Evolutionary conservation across 495 filamentous ascomycete genomes (phyloP).

Genomic region (Paragyromitra xinjiangensis): DNA sequence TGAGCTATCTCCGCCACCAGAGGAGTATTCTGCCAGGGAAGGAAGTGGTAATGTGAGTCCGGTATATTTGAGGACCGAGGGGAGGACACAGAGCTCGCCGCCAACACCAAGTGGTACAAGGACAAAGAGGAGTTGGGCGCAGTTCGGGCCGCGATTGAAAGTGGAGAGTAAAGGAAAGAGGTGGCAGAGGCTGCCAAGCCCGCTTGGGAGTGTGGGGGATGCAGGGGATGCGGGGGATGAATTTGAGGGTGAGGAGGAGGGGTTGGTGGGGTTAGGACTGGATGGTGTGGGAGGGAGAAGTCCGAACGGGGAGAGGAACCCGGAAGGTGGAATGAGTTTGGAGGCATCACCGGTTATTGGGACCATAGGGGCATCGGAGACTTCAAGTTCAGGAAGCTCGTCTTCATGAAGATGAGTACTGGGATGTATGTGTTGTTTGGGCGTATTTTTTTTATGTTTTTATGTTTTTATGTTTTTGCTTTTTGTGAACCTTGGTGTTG

Average conservation of each 20-base stretch:
- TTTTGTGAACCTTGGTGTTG: slow-evolving; percentile 11
- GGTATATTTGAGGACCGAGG: background rate
- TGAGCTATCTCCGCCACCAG: slow-evolving; percentile 30
- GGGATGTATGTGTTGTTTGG: background rate
- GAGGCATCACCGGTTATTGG: slow-evolving; percentile 23
- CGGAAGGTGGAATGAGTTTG: background rate
- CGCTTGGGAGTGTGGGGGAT: slow-evolving; percentile 29
- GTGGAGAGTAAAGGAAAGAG: slow-evolving; percentile 38
- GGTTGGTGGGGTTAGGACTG: slow-evolving; percentile 19
- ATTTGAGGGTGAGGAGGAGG: slow-evolving; percentile 34
- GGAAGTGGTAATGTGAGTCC: background rate
- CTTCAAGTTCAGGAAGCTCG: slow-evolving; percentile 27
- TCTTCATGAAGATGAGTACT: slow-evolving; percentile 15
- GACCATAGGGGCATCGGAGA: slow-evolving; percentile 4
- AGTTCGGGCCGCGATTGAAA: slow-evolving; percentile 52
- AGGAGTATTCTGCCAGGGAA: slow-evolving; percentile 23
- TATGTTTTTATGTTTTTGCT: background rate
- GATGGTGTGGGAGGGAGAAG: slow-evolving; percentile 13
- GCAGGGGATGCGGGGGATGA: slow-evolving; percentile 19
- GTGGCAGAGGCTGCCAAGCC: slow-evolving; percentile 54
- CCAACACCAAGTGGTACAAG: slow-evolving; percentile 50
- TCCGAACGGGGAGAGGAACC: background rate
- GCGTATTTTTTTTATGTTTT: background rate
- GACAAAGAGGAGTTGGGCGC: slow-evolving; percentile 29
- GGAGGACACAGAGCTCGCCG: slow-evolving; percentile 44